A percentile compares a stretch with the other conserved stretches of the same genome.
phyloP scores from a whole-genome alignment of 2,329 filamentous ascomycete genomes.

The Claviceps sp. region DNA sequence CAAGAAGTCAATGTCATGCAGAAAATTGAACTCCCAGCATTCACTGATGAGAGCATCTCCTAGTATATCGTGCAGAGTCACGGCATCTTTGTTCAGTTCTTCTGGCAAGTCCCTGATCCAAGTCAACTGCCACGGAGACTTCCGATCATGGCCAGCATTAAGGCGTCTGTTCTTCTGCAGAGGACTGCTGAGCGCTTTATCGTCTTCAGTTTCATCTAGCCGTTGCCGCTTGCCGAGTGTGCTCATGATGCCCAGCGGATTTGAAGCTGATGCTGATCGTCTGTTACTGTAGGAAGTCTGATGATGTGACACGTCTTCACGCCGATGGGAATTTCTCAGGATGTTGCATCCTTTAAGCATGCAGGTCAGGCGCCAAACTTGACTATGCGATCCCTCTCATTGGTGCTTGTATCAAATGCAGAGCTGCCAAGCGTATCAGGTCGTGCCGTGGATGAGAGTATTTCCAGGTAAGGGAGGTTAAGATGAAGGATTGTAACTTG shows the following conservation, averaged over 20 bases:
- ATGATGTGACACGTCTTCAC: background rate
- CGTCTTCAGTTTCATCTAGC: slow-evolving; percentile 2
- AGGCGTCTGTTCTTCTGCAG: slow-evolving; percentile 22
- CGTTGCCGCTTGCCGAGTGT: slow-evolving; percentile 19
- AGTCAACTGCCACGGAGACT: slow-evolving; percentile 61
- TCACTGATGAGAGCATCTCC: slow-evolving; percentile 61
- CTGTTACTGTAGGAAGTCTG: background rate
- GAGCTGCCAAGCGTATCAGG: no score
- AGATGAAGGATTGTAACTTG: no score
- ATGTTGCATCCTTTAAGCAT: background rate
- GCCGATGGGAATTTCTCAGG: background rate
- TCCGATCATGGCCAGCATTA: slow-evolving; percentile 14
- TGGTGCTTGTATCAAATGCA: background rate
- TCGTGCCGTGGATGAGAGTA: no score
- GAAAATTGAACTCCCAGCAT: slow-evolving; percentile 57
- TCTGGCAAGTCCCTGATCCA: slow-evolving; percentile 50
- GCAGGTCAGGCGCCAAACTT: no score
- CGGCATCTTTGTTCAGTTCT: slow-evolving; percentile 47
- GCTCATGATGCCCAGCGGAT: slow-evolving; percentile 15
- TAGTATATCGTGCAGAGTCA: slow-evolving; percentile 54
- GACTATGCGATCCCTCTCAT: no score
- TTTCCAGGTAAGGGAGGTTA: no score
- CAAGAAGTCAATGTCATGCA: slow-evolving; percentile 47
- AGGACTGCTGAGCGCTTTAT: slow-evolving; percentile 22
- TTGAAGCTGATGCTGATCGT: background rate